Base-by-base conservation (phyloP, 306 rosid species). In the Glycine tomentella region DNA sequence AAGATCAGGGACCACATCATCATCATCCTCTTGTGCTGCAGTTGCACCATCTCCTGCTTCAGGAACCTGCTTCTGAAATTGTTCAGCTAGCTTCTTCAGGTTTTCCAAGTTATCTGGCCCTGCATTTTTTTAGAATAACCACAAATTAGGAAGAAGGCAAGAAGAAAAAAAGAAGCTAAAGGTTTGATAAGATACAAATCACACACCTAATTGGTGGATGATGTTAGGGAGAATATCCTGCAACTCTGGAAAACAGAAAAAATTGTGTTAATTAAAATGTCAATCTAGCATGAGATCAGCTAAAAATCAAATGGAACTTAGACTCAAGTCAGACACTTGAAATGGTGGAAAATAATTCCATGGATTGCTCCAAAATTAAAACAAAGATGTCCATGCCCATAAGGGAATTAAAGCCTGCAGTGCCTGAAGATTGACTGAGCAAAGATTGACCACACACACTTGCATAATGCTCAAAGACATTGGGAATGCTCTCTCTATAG, bases 41-140 rank as follows among this genome's bases (percentile, higher is more conserved):
- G 83, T 38, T 8, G 12, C 84, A 63, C 70, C 90, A 6, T 80
- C 90, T n/a, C 86, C 95, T 11, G 72, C 97, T 68, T 90, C 93
- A 46, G 97, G 92, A 64, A 89, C 75, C 72, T 92, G 97, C 91
- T 87, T 91, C 84, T 94, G 94, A 73, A 94, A 91, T 73, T 92
- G 97, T 87, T 94, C 97, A 0, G 97, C 97, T 53, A 92, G 81
- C 83, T 88, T 92, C 83, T 91, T 94, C 88, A 94, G 85, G 78
- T 90, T 94, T 87, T 94, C 98, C 87, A 89, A 85, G 87, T 92
- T 94, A 74, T 92, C 97, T 1, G 97, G 96, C 42, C 97, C 98
- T 93, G 91, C 42, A 86, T 5, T 50, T 79, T 11, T 17, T 20
- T 2, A 38, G 58, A 50, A 63, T 75, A 33, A 3, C 9, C 1